phyloP scores from a whole-genome alignment of 2,329 filamentous ascomycete species.

The Hypoxylon sp. region DNA sequence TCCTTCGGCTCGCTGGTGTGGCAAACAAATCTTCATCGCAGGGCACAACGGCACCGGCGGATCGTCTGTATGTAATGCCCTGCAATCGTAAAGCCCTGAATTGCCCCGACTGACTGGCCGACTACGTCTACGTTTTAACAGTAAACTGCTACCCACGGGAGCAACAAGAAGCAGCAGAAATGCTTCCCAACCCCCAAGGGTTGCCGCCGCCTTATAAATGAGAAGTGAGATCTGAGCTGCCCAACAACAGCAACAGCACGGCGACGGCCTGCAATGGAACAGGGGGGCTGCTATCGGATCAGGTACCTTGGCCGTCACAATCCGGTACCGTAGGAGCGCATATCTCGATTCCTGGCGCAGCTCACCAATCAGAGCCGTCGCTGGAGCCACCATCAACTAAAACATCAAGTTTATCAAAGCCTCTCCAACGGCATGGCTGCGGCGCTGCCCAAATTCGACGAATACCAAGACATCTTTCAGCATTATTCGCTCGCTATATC shows the following conservation, averaged over 20 bases:
- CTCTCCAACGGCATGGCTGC: slow-evolving; percentile 36
- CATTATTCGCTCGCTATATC: background rate
- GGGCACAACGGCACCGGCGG: slow-evolving; percentile 12
- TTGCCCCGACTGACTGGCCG: slow-evolving; percentile 18
- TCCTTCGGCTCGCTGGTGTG: slow-evolving; percentile 25
- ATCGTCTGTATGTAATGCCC: slow-evolving; percentile 25
- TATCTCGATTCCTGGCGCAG: slow-evolving; percentile 33
- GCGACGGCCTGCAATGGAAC: slow-evolving; percentile 37
- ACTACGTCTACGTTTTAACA: slow-evolving; percentile 19
- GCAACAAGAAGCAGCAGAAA: slow-evolving; percentile 19
- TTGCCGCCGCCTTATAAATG: slow-evolving; percentile 29
- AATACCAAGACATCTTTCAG: slow-evolving; percentile 24
- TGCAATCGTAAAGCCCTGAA: slow-evolving; percentile 13
- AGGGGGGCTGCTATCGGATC: slow-evolving; percentile 31
- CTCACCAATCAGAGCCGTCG: slow-evolving; percentile 28
- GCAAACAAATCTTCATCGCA: slow-evolving; percentile 28
- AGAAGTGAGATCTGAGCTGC: slow-evolving; percentile 28
- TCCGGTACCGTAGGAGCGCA: slow-evolving; percentile 39
- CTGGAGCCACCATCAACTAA: slow-evolving; percentile 6
- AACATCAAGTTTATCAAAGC: slow-evolving; percentile 15
- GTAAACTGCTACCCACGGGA: slow-evolving; percentile 32
- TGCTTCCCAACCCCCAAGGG: slow-evolving; percentile 24
- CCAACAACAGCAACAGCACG: slow-evolving; percentile 29
- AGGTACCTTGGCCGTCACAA: slow-evolving; percentile 22
- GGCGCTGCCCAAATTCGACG: slow-evolving; percentile 23